Percentiles rank a stretch among this genome's conserved stretches.
These are phyloP conservation scores for Fragaria vesca DNA, from an alignment of 306 rosid species.

Conservation along the genomic window DNA sequence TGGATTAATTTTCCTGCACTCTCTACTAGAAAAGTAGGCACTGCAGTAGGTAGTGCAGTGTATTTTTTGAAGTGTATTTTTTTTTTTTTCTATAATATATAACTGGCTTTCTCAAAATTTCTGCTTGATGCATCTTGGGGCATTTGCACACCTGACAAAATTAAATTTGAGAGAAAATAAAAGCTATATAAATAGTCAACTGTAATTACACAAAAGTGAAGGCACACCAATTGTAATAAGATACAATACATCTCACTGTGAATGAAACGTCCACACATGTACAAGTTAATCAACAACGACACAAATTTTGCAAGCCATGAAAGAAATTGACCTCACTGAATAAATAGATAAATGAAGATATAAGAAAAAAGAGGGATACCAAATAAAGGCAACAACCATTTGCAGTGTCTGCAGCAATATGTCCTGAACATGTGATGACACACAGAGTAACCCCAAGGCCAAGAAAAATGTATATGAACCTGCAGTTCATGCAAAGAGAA, in stretches of 20 bases:
- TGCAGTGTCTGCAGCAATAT: conserved; percentile 74
- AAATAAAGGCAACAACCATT: conserved; percentile 79
- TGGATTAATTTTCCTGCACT: not conserved
- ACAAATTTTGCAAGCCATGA: not conserved
- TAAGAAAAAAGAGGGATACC: conserved; percentile 55
- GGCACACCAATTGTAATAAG: not conserved
- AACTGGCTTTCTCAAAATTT: not conserved
- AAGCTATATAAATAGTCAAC: not conserved
- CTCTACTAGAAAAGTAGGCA: too few relatives aligned
- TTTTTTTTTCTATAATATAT: too few relatives aligned
- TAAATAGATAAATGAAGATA: not conserved
- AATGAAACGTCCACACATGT: not conserved
- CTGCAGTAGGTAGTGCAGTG: too few relatives aligned
- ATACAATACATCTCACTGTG: not conserved
- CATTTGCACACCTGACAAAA: not conserved
- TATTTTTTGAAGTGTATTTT: too few relatives aligned
- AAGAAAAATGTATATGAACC: conserved; percentile 77
- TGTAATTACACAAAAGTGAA: not conserved
- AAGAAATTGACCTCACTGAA: not conserved
- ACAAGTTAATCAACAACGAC: not conserved
- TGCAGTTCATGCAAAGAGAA: conserved; percentile 27
- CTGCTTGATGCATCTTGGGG: not conserved
- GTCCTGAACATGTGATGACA: conserved; percentile 73
- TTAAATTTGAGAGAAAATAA: too few relatives aligned
- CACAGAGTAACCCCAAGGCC: conserved; percentile 64